Conservation (phyloP, 1,139 yeast genomes). For the Candida tunisiensis region DNA sequence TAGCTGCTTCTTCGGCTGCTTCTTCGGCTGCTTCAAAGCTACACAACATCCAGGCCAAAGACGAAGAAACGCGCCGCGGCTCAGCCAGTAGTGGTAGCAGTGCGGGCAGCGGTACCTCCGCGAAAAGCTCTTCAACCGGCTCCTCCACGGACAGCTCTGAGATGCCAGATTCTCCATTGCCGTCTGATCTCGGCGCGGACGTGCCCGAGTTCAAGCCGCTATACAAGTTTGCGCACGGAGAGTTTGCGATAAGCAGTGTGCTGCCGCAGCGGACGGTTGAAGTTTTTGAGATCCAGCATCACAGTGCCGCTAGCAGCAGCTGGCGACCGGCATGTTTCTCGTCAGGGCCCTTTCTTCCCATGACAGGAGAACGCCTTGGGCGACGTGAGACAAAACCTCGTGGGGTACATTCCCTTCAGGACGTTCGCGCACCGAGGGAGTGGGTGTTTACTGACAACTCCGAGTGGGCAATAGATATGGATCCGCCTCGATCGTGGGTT, state of each 20-base stretch:
- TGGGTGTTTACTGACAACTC: slow-evolving; percentile 11
- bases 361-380: too few relatives aligned
- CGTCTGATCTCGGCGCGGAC: too few relatives aligned
- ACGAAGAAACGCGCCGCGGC: too few relatives aligned
- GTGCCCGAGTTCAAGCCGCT: too few relatives aligned
- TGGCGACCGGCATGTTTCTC: slow-evolving; percentile 31
- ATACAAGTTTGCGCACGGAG: slow-evolving; percentile 20
- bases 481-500: slow-evolving; percentile 13
- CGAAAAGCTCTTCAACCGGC: too few relatives aligned
- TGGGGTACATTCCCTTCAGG: slow-evolving; percentile 6
- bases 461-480: slow-evolving; percentile 13
- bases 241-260: slow-evolving; percentile 17
- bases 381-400: slow-evolving; percentile 4
- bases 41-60: too few relatives aligned
- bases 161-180: too few relatives aligned
- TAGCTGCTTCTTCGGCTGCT: too few relatives aligned
- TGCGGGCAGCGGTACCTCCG: too few relatives aligned
- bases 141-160: too few relatives aligned
- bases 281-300: slow-evolving; percentile 53
- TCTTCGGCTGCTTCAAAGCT: too few relatives aligned
- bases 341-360: slow-evolving; percentile 11
- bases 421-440: slow-evolving; percentile 11
- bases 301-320: slow-evolving; percentile 29
- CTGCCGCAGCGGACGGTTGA: slow-evolving; percentile 32
- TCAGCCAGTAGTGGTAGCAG: too few relatives aligned